phyloP scores from a whole-genome alignment of 140 eudicot genomes.

The Oenanthe javanica region DNA sequence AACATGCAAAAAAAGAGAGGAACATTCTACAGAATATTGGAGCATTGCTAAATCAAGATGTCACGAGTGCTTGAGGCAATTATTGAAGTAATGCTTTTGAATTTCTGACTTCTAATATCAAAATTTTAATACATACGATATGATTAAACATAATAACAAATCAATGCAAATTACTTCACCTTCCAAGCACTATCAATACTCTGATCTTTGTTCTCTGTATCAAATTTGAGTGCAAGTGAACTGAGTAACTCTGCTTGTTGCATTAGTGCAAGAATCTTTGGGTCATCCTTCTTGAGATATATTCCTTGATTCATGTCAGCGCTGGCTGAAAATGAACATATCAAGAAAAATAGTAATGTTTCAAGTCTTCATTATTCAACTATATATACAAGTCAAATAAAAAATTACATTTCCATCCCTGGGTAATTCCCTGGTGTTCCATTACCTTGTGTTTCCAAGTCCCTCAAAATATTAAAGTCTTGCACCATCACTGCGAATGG shows the following conservation, averaged over 20 bases:
- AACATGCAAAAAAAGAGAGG: not conserved
- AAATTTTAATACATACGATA: not conserved
- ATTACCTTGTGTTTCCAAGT: constrained; percentile 28
- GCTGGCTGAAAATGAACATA: constrained; percentile 24
- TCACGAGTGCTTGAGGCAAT: not conserved
- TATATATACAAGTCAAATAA: not conserved
- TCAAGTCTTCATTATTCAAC: not conserved
- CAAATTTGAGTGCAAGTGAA: constrained; percentile 83
- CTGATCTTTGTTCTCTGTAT: constrained; percentile 75
- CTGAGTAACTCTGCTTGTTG: constrained; percentile 98
- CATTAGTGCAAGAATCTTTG: constrained; percentile 75
- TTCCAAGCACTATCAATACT: constrained; percentile 93
- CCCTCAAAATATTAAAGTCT: constrained; percentile 31
- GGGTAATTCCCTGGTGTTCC: constrained; percentile 21
- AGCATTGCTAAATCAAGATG: not conserved
- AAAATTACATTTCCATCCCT: constrained; percentile 30
- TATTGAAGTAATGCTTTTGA: not conserved
- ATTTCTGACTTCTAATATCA: not conserved
- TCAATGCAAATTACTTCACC: constrained; percentile 31
- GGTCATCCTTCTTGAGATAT: constrained; percentile 87
- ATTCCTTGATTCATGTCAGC: constrained; percentile 46
- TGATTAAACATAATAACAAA: not conserved
- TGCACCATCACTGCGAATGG: constrained; percentile 70
- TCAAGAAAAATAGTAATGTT: not conserved
- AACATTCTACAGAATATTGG: not conserved